These are phyloP conservation scores for Pseudozyma sp. DNA, from an alignment of 1,284 basidiomycete species.

Conservation along the genomic window DNA sequence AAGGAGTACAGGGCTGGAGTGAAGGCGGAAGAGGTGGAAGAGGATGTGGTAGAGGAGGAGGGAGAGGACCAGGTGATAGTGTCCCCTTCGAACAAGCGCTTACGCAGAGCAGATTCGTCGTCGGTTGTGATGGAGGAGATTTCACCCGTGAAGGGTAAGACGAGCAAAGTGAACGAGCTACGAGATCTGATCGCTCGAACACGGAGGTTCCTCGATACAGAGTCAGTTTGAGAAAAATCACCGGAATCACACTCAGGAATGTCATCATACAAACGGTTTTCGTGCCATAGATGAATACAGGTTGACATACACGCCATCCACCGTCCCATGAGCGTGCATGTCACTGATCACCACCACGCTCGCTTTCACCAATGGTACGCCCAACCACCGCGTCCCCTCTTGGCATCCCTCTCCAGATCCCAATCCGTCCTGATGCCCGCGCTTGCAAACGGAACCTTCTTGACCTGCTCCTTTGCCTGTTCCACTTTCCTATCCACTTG, in stretches of 20 bases:
- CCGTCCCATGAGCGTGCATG: too few species aligned
- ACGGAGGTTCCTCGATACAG: slow-evolving; percentile 26
- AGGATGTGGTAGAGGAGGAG: background rate
- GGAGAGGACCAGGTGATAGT: background rate
- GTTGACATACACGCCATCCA: background rate
- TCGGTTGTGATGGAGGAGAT: background rate
- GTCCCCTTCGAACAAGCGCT: slow-evolving; percentile 4
- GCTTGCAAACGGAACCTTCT: slow-evolving; percentile 55
- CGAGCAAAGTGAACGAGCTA: slow-evolving; percentile 21
- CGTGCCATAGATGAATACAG: background rate
- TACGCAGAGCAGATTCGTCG: background rate
- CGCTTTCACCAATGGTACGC: slow-evolving; percentile 36
- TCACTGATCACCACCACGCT: background rate
- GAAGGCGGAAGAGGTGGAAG: background rate
- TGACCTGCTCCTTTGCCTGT: slow-evolving; percentile 42
- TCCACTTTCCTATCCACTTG: slow-evolving; percentile 44
- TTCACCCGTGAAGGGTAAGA: background rate
- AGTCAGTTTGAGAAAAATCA: background rate
- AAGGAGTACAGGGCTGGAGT: slow-evolving; percentile 5
- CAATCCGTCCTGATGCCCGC: slow-evolving; percentile 56
- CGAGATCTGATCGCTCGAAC: slow-evolving; percentile 31
- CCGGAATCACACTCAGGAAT: background rate
- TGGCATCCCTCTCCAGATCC: slow-evolving; percentile 47
- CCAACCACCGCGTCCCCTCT: slow-evolving; percentile 48
- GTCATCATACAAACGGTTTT: background rate